Evolutionary conservation across 2,329 filamentous ascomycete species (phyloP).

Genomic region (Bertia moriformis): DNA sequence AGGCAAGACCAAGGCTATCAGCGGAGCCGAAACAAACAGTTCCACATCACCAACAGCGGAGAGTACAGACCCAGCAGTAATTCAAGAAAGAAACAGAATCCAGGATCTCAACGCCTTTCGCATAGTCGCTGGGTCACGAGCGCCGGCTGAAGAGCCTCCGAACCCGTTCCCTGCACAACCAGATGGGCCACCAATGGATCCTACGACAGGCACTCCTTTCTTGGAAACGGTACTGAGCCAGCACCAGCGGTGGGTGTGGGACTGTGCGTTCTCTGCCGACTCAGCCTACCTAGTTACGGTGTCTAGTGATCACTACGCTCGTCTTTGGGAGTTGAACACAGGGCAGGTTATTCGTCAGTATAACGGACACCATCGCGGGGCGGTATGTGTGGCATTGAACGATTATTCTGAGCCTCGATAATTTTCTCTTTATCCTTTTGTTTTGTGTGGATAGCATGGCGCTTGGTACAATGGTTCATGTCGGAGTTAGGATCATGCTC

Average conservation of each 20-base stretch:
- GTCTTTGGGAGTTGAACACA: slow-evolving; percentile 75
- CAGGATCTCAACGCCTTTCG: background rate
- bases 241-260: slow-evolving; percentile 95
- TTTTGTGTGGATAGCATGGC: background rate
- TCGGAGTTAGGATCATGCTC: too few relatives aligned
- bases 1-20: background rate
- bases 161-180: background rate
- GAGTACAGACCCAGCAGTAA: background rate
- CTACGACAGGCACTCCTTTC: slow-evolving; percentile 47
- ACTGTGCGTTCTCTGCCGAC: slow-evolving; percentile 88
- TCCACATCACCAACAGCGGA: background rate
- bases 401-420: slow-evolving; percentile 47
- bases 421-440: background rate
- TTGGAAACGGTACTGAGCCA: slow-evolving; percentile 77
- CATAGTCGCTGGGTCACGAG: too few relatives aligned
- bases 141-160: background rate
- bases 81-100: background rate
- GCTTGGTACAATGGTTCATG: too few relatives aligned
- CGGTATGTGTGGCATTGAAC: slow-evolving; percentile 84
- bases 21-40: background rate
- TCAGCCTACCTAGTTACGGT: slow-evolving; percentile 86
- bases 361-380: slow-evolving; percentile 82
- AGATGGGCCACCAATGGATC: slow-evolving; percentile 16
- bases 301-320: slow-evolving; percentile 83
- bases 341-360: slow-evolving; percentile 89